Base-by-base conservation (phyloP, 768 basidiomycete genomes). In the Termitomyces sp. region DNA sequence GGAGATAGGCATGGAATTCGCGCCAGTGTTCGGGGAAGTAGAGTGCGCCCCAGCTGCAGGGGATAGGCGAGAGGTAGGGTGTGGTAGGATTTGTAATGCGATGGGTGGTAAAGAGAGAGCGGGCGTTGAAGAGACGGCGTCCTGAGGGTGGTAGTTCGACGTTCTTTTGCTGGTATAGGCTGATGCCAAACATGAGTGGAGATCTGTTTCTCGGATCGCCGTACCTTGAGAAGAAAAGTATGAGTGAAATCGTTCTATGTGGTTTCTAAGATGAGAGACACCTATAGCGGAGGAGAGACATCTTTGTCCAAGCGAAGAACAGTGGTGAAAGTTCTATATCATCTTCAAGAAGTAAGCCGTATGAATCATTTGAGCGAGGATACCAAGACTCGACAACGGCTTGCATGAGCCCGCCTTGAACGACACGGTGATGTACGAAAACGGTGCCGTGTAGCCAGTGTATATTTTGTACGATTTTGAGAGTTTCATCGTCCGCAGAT, bases 321-420 rank as follows among this genome's bases (percentile, higher is more conserved):
- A 92, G 65, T 0, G 90, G 87, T 9, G 90, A 93, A 8, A 93
- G 68, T 65, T 95, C 93, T 10, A 92, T 76, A 64, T 95, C 92
- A 63, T 94, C 92, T 68, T 93, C 92, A 21, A 94, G 77, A 19
- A 94, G 70, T 19, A 94, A 65, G 7, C 87, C 91, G 65, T 92
- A 93, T 1, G 83, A 80, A 61, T 93, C 71, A 57, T 90, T 78
- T 30, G 78, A 76, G 24, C 73, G 69, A 5, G 93, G 92, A 64
- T 90, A 94, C 91, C 93, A 95, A 5, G 90, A 89, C 69, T 93
- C 92, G 14, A 93, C 87, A 14, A 95, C 83, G 6, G 92, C 88
- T 2, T 88, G 78, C 52, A 94, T 79, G 19, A 94, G 74, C 4
- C 91, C 92, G 2, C 84, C 91, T 55, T 84, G 85, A n/a, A 88